Base-by-base conservation (phyloP, 2,329 filamentous ascomycete genomes). In the Dactylellina cionopaga region DNA sequence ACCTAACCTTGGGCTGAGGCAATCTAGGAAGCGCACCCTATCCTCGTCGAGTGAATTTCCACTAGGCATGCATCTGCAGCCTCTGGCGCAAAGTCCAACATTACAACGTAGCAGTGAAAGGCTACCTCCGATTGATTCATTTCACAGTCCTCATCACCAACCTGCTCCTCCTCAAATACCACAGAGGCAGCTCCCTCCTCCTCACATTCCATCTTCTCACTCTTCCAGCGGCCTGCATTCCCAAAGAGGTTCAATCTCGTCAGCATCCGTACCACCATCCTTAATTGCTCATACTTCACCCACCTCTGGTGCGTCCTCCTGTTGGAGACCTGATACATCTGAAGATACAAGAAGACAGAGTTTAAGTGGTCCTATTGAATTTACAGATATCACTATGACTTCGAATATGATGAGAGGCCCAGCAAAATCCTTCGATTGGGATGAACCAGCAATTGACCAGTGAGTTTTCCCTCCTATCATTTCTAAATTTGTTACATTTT, bases 11-110 rank as follows among this genome's bases (percentile, higher is more conserved):
- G 46, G 52, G 37, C 66, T 70, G 44, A 76, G 74, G 63, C 72
- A 66, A 69, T 73, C 69, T 62, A 77, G 80, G 62, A 86, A 86
- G 76, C 80, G 85, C 17, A 83, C 84, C 0, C 85, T 82, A 73
- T 83, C 83, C 6, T 74, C 75, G 37, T 78, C 76, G 25, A 77
- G 77, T 60, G 77, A 77, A 62, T 77, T 77, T 64, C 75, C 76
- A 54, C 70, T 74, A 35, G 69, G 69, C 46, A 63, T 77, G 44
- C 76, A 77, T 63, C 74, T 77, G 44, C 76, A 77, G 52, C 76
- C 76, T 15, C 59, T 77, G 22, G 75, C 76, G 19, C 76, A 77
- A 25, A 74, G 75, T 55, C 74, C 75, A 24, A 70, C 76, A 54
- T 70, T 75, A 37, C 71, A 69, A 19, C 75, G 76, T 44, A 72